Base-by-base conservation (phyloP, 305 asterid species). In the Striga hermonthica region DNA sequence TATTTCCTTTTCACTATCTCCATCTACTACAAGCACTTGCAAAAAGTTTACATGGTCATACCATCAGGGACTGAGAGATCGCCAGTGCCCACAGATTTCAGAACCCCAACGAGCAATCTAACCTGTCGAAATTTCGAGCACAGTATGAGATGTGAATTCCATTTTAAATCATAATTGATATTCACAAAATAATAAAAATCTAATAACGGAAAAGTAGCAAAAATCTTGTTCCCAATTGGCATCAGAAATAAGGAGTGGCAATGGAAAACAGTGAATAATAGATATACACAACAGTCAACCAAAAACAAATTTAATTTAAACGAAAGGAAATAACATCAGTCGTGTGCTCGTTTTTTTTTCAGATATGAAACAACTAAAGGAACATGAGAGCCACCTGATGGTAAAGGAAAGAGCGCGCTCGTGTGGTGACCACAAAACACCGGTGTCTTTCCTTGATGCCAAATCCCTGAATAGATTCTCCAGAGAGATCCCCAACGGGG, bases 371-470 rank as follows among this genome's bases (percentile, higher is more conserved):
- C 55, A 49, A 49, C 15, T 49, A 14, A 50, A 72, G 66, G 62
- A 71, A 62, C 61, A 59, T 44, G 75, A 65, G 38, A 63, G 62
- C 57, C 64, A 92, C 97, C 97, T 92, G 96, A 78, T 90, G 97
- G 79, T 90, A 92, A 59, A 92, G 95, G 73, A 92, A 92, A 60
- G 98, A 92, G 43, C 88, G 89, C 13, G 91, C 83, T 54, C 97
- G 87, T 68, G 98, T 95, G 60, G 97, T 90, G 39, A 87, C 82
- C 74, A 86, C 91, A 57, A 90, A 73, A 83, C 96, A 85, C 47
- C 84, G 86, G 58, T 87, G 96, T 64, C 70, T 77, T 81, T 72
- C 83, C 77, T 90, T 80, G 74, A 61, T 63, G 71, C 98, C 97
- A 78, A 90, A 87, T 66, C 76, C 79, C 68, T 69, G 80, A 65